A percentile compares a stretch with the other conserved stretches of the same genome.
Conservation (phyloP, 805 yeast genomes). For the Wickerhamomyces tratensis region DNA sequence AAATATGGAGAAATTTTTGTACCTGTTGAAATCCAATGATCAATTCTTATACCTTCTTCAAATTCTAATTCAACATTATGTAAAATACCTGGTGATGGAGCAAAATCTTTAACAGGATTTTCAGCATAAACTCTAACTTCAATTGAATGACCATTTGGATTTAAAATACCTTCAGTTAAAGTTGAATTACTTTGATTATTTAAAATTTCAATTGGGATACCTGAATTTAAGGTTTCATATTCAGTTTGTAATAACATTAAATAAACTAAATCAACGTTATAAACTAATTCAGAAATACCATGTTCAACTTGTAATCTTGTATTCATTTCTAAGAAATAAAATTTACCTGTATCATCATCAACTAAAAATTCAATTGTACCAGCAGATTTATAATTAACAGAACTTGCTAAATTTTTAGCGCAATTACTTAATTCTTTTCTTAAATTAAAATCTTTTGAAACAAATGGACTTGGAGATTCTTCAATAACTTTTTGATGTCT, state of each 20-base stretch:
- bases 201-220: constrained; percentile 1
- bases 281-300: constrained; percentile 19
- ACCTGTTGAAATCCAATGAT: constrained; percentile 20
- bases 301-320: constrained; percentile 22
- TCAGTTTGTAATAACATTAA: constrained; percentile 20
- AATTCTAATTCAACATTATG: constrained; percentile 13
- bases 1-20: constrained; percentile 20
- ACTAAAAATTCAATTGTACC: constrained; percentile 22
- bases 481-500: constrained; percentile 23
- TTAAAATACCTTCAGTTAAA: constrained; percentile 6
- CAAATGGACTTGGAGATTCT: constrained; percentile 20
- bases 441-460: constrained; percentile 3
- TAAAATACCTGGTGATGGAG: constrained; percentile 20
- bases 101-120: constrained; percentile 17
- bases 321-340: constrained; percentile 20
- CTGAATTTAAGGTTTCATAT: constrained; percentile 8
- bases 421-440: constrained; percentile 12
- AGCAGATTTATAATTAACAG: constrained; percentile 19
- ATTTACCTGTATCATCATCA: constrained; percentile 16
- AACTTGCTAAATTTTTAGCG: constrained; percentile 14
- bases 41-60: constrained; percentile 10
- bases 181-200: constrained; percentile 2
- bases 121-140: constrained; percentile 21
- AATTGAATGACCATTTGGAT: constrained; percentile 20
- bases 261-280: constrained; percentile 16